Percentiles rank a stretch among this genome's conserved stretches.
Conservation (phyloP, 1,139 yeast species). For the Scheffersomyces quercinus region DNA sequence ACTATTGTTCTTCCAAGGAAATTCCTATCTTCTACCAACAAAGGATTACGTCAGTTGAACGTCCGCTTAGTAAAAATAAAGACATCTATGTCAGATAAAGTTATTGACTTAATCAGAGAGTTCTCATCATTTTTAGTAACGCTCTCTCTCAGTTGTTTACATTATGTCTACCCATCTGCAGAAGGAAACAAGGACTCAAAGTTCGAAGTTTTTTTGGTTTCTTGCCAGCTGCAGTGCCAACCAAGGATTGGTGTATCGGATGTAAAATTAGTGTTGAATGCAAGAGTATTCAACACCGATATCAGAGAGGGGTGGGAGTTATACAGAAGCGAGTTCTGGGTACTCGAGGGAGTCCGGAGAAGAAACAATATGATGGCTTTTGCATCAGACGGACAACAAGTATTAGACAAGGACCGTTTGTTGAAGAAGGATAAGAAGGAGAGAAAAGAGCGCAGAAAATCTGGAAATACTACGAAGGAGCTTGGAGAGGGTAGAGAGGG, state of each 20-base stretch:
- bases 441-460: slow-evolving; percentile 36
- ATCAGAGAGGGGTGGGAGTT: slow-evolving; percentile 94
- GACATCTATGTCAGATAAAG: slow-evolving; percentile 54
- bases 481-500: background rate
- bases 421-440: slow-evolving; percentile 40
- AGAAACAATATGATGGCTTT: slow-evolving; percentile 46
- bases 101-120: slow-evolving; percentile 47
- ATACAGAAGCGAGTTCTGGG: slow-evolving; percentile 92
- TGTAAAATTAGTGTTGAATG: slow-evolving; percentile 74
- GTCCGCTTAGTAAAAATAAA: slow-evolving; percentile 72
- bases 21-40: slow-evolving; percentile 78
- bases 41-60: slow-evolving; percentile 82
- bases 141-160: slow-evolving; percentile 28
- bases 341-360: slow-evolving; percentile 74
- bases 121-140: slow-evolving; percentile 35
- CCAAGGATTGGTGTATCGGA: slow-evolving; percentile 48
- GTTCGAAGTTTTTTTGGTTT: slow-evolving; percentile 43
- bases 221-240: slow-evolving; percentile 48
- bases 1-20: slow-evolving; percentile 81
- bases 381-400: slow-evolving; percentile 17
- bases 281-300: slow-evolving; percentile 79
- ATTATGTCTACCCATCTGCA: slow-evolving; percentile 37
- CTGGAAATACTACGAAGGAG: slow-evolving; percentile 6
- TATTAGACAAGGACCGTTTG: slow-evolving; percentile 24
- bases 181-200: slow-evolving; percentile 32